Conservation (phyloP, 805 yeast genomes). For the Metschnikowia chrysomelidarum region DNA sequence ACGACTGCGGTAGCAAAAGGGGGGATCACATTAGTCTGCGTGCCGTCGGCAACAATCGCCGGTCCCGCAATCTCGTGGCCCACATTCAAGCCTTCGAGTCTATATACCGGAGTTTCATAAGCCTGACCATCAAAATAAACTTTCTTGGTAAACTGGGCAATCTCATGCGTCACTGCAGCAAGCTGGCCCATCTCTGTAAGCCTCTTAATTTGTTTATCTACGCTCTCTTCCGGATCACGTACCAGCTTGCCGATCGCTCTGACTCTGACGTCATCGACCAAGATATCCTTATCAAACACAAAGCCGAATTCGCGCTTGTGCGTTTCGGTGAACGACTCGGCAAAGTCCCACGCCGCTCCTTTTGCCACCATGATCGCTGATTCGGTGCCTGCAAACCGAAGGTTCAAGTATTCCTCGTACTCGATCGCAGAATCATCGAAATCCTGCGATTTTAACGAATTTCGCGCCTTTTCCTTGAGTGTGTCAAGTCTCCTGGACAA, state of each 20-base stretch:
- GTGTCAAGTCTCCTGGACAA: slow-evolving; percentile 8
- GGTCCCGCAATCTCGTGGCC: slow-evolving; percentile 18
- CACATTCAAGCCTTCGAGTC: slow-evolving; percentile 13
- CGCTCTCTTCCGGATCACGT: slow-evolving; percentile 10
- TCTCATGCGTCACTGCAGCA: background rate
- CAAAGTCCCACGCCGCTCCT: slow-evolving; percentile 16
- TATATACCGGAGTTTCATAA: slow-evolving; percentile 15
- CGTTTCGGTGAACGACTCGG: slow-evolving; percentile 13
- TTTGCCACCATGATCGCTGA: slow-evolving; percentile 19
- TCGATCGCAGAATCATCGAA: slow-evolving; percentile 13
- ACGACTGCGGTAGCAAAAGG: slow-evolving; percentile 17
- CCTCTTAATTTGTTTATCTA: slow-evolving; percentile 15
- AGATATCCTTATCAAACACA: slow-evolving; percentile 18
- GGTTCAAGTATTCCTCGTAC: slow-evolving; percentile 18
- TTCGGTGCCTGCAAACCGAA: slow-evolving; percentile 20
- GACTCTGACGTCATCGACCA: slow-evolving; percentile 22
- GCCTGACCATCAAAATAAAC: slow-evolving; percentile 13
- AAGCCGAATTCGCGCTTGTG: slow-evolving; percentile 21
- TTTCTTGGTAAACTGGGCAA: slow-evolving; percentile 10
- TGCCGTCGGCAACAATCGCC: slow-evolving; percentile 21
- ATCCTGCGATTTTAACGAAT: slow-evolving; percentile 13
- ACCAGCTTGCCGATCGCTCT: slow-evolving; percentile 17
- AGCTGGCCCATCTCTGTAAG: slow-evolving; percentile 5
- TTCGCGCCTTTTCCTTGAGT: slow-evolving; percentile 9
- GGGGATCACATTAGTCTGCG: slow-evolving; percentile 20